Evolutionary conservation across 1,284 basidiomycete genomes (phyloP).

Genomic region (Leccinum solheimii): DNA sequence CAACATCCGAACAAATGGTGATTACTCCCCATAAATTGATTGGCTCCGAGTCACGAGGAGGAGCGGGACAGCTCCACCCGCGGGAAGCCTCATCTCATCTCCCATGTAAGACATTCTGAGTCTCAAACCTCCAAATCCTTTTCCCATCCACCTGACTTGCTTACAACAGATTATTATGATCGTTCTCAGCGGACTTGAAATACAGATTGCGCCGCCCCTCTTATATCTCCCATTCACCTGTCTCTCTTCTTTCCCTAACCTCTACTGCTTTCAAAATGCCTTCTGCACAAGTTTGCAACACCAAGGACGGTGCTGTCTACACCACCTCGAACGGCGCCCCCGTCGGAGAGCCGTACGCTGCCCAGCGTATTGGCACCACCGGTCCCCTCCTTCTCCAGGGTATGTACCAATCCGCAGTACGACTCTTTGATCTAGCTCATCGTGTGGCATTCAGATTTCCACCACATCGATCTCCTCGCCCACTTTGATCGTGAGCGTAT

Average conservation of each 20-base stretch:
- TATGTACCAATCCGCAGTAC: slow-evolving; percentile 30
- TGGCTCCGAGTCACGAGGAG: slow-evolving; percentile 8
- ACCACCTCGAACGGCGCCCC: slow-evolving; percentile 84
- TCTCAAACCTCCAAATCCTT: slow-evolving; percentile 3
- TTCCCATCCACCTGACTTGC: slow-evolving; percentile 18
- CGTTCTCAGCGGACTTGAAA: slow-evolving; percentile 34
- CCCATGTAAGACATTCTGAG: slow-evolving; percentile 19
- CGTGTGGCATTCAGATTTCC: slow-evolving; percentile 52
- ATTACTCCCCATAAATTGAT: slow-evolving; percentile 9
- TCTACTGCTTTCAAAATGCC: slow-evolving; percentile 49
- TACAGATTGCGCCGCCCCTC: slow-evolving; percentile 1
- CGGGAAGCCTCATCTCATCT: background rate
- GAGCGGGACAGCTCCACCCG: background rate
- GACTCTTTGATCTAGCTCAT: slow-evolving; percentile 10
- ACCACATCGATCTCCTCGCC: slow-evolving; percentile 84
- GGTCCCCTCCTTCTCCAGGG: slow-evolving; percentile 89
- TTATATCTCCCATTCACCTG: slow-evolving; percentile 9
- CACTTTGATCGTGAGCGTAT: slow-evolving; percentile 96
- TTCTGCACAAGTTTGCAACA: slow-evolving; percentile 56
- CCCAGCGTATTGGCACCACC: slow-evolving; percentile 70
- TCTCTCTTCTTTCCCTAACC: slow-evolving; percentile 8
- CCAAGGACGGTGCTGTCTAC: slow-evolving; percentile 65
- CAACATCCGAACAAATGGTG: background rate
- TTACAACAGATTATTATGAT: slow-evolving; percentile 5
- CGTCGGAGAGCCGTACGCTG: slow-evolving; percentile 71